Conservation (phyloP, 164 flowering plant species). For the Chloranthus sessilifolius region DNA sequence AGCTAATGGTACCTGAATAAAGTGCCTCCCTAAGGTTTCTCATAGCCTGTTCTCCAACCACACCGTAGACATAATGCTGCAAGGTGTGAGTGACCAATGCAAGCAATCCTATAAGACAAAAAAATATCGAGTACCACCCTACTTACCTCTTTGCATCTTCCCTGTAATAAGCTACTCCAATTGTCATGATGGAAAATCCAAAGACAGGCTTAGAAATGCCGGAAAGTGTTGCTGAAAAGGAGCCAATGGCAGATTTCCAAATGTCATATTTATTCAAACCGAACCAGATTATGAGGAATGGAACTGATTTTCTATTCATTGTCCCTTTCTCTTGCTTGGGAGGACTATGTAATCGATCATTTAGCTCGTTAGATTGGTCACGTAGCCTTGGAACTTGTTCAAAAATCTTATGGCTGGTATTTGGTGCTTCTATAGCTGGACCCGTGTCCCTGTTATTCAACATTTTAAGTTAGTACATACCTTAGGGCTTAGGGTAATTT, state of each 20-base stretch:
- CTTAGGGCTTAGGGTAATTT: too few species aligned
- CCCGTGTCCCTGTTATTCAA: slow-evolving; percentile 24
- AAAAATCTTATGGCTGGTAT: slow-evolving; percentile 9
- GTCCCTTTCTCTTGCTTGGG: slow-evolving; percentile 5
- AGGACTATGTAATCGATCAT: slow-evolving; percentile 4
- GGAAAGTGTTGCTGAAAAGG: slow-evolving; percentile 59
- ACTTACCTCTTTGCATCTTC: slow-evolving; percentile 32
- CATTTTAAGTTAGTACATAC: slow-evolving; percentile 3
- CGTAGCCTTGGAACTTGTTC: slow-evolving; percentile 18
- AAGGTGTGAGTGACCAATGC: slow-evolving; percentile 48
- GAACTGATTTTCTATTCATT: slow-evolving; percentile 12
- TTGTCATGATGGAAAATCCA: slow-evolving; percentile 67
- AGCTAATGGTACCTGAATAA: slow-evolving; percentile 39
- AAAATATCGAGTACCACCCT: slow-evolving; percentile 37
- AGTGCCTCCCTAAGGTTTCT: slow-evolving; percentile 48
- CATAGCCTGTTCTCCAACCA: slow-evolving; percentile 70
- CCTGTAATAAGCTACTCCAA: slow-evolving; percentile 56
- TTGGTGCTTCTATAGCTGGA: slow-evolving; percentile 17
- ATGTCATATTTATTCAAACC: slow-evolving; percentile 21
- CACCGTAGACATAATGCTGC: slow-evolving; percentile 65
- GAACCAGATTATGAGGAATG: slow-evolving; percentile 27
- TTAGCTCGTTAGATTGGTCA: slow-evolving; percentile 11
- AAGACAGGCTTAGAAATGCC: slow-evolving; percentile 75
- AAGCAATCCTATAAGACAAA: slow-evolving; percentile 44
- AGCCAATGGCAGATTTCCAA: slow-evolving; percentile 37